phyloP scores from a whole-genome alignment of 2,329 filamentous ascomycete species.

The Hymenoscyphus repandus region DNA sequence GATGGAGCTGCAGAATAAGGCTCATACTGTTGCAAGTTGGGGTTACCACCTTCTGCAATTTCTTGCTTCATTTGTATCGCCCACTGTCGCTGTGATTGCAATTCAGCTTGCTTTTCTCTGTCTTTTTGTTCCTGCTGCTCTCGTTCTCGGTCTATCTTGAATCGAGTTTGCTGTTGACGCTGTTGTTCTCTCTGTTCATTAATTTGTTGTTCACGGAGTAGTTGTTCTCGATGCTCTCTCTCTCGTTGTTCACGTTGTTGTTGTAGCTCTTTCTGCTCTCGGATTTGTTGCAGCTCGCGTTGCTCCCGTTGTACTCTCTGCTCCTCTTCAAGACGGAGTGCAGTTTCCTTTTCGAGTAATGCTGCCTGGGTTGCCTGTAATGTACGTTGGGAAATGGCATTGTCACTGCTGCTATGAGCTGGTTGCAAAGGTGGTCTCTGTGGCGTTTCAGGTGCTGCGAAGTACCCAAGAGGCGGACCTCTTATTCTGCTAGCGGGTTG shows the following conservation, averaged over 20 bases:
- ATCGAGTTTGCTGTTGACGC: constrained; percentile 11
- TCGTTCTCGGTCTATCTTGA: constrained; percentile 14
- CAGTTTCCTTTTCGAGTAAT: constrained; percentile 26
- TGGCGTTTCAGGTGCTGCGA: constrained; percentile 18
- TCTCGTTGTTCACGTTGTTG: constrained; percentile 6
- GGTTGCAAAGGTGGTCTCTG: constrained; percentile 23
- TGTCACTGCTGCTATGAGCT: constrained; percentile 10
- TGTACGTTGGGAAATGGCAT: constrained; percentile 22
- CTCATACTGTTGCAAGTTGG: constrained; percentile 33
- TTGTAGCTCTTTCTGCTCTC: constrained; percentile 6
- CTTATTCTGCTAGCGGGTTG: constrained; percentile 21
- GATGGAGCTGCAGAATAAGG: constrained; percentile 23
- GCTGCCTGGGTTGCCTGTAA: constrained; percentile 27
- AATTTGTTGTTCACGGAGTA: constrained; percentile 2
- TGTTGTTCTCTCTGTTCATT: constrained; percentile 9
- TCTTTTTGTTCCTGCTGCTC: not conserved
- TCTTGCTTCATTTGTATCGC: constrained; percentile 32
- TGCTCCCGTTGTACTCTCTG: constrained; percentile 19
- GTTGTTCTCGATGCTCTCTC: constrained; percentile 8
- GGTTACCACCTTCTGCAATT: constrained; percentile 16
- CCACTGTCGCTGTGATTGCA: not conserved
- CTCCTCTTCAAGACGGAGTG: constrained; percentile 23
- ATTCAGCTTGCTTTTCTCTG: not conserved
- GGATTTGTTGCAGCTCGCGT: constrained; percentile 17
- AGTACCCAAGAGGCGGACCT: constrained; percentile 28